A percentile compares a stretch with the other conserved stretches of the same genome.
These are phyloP conservation scores for Tetradesmus obliquus DNA, from an alignment of 139 green algal species.

Conservation along the genomic window DNA sequence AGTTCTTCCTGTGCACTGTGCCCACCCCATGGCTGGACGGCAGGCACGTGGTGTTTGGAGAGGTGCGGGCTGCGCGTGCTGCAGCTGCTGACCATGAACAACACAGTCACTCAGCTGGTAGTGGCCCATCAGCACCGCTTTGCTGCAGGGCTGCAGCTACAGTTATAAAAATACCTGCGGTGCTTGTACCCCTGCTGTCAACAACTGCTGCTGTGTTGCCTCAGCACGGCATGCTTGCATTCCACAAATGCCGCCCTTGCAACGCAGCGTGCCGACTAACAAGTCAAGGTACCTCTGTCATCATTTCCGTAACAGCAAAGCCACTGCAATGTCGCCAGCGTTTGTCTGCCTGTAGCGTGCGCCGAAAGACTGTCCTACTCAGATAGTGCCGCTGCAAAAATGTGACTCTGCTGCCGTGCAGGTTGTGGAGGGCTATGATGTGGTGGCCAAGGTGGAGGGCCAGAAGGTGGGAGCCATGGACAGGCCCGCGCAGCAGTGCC, in stretches of 20 bases:
- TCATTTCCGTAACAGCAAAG: too few species aligned
- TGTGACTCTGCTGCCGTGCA: constrained; percentile 2
- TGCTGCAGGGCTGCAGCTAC: too few species aligned
- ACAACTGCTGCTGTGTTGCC: too few species aligned
- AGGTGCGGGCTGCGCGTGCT: constrained; percentile 57
- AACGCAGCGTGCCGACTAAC: too few species aligned
- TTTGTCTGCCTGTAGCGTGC: not conserved
- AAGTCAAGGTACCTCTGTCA: too few species aligned
- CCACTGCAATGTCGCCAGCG: too few species aligned
- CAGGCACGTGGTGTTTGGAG: constrained; percentile 81
- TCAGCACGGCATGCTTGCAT: too few species aligned
- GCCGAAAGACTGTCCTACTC: not conserved
- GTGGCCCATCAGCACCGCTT: too few species aligned
- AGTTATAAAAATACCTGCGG: too few species aligned
- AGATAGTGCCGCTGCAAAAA: not conserved
- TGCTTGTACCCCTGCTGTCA: not conserved
- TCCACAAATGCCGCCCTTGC: too few species aligned
- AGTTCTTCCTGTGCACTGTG: constrained; percentile 45
- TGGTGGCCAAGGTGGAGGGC: constrained; percentile 71
- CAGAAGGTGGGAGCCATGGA: constrained; percentile 43
- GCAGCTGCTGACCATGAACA: not conserved
- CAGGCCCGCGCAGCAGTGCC: constrained; percentile 59
- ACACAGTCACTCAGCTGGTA: too few species aligned
- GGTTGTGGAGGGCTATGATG: constrained; percentile 78
- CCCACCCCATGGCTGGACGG: constrained; percentile 65